Base-by-base conservation (phyloP, 2,329 filamentous ascomycete species). In the Cladosporium velox region DNA sequence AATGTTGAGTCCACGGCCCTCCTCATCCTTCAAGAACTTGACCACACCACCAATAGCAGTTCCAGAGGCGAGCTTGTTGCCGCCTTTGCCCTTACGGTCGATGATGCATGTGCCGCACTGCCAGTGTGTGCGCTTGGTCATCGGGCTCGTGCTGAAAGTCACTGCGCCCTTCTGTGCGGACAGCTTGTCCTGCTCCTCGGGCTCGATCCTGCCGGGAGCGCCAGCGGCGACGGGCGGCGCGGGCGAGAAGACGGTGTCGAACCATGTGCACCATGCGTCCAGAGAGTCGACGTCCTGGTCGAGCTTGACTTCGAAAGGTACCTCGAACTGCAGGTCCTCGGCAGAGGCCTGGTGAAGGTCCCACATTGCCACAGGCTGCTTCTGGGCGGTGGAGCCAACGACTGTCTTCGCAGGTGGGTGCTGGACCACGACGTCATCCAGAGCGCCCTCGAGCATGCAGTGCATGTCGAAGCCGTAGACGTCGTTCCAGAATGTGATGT, bases 401-500 rank as follows among this genome's bases (percentile, higher is more conserved):
- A 58, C 63, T 26, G 62, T 65, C 38, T 58, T 57, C 21, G 51
- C 60, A 8, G 59, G 59, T 4, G 74, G 67, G 24, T 71, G 70
- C 52, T 69, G 67, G 12, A 76, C 72, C 4, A 78, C 58, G 24
- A 72, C 89, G 73, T 97, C 93, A 68, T 94, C 88, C 73, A 90
- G 88, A 66, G 94, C 92, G 47, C 89, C 89, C 55, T 88, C 85
- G 74, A 93, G 89, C 94, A 98, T 97, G 69, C 91, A 88, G 72
- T 87, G 88, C 91, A 97, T 97, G 76, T 96, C 89, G 79, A 98
- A 98, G 59, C 93, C 94, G 78, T 98, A 97, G 5, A 98, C 91
- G 73, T 95, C 88, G 69, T 90, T 86, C 94, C 94, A 98, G 82
- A 94, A 97, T 24, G 87, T 82, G 69, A 95, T 86, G 77, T 91